Base-by-base conservation (phyloP, 1,284 basidiomycete species). In the Nidula niveotomentosa region DNA sequence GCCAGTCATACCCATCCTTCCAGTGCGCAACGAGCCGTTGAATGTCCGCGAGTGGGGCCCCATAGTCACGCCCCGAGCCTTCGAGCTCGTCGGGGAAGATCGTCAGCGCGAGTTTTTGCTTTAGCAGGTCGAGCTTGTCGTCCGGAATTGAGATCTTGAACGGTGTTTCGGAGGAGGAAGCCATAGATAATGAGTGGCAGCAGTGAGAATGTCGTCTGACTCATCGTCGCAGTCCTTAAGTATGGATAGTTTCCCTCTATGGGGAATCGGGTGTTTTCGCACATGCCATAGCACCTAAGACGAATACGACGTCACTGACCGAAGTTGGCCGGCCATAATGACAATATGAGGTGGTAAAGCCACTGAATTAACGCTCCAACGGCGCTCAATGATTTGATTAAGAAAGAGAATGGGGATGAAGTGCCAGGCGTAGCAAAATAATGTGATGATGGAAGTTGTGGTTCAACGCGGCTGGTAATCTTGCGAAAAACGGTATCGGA, bases 1-100 rank as follows among this genome's bases (percentile, higher is more conserved):
- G 67, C 79, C 80, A 82, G 63, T 80, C 73, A 57, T 75, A 81
- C 1, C 67, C 73, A 46, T 73, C 60, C 56, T 66, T 70, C 80
- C 80, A 83, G 23, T 69, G 64, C 8, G 63, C 63, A 1, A 76
- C 67, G 3, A 83, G 71, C 1, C 76, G 68, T 18, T 67, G 60
- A 1, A 81, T 64, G 53, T 79, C 76, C 0, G 68, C 65, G 2
- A 79, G 71, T 1, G 80, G 79, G 2, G 64, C 74, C 13, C 80
- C 80, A 53, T 81, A 81, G 4, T 67, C 68, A 69, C 75, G 75
- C 3, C 66, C 73, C 5, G 75, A 70, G 8, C 72, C 72, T 4
- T 76, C 70, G 12, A 81, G 60, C 56, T 81, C 78, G 58, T 81
- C 76, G 0, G 80, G 78, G 30, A 80, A 65, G 3, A 62, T 68